Conservation (phyloP, 306 rosid species). For the Fagus crenata region DNA sequence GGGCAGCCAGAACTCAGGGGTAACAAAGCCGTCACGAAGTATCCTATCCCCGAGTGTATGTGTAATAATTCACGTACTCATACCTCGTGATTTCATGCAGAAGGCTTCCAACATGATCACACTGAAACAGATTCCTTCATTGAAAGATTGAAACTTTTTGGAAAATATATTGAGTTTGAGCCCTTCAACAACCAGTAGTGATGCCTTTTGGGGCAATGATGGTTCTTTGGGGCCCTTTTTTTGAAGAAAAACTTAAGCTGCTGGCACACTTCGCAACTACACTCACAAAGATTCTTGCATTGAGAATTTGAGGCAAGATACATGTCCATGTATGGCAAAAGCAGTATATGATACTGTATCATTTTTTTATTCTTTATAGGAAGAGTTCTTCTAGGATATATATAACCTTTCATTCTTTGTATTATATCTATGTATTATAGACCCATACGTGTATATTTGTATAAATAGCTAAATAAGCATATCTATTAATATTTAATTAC, state of each 20-base stretch:
- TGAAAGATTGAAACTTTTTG: not conserved
- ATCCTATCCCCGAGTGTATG: constrained; percentile 86
- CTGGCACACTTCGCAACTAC: constrained; percentile 22
- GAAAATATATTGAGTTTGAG: constrained; percentile 28
- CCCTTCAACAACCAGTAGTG: constrained; percentile 21
- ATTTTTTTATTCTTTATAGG: constrained; percentile 65
- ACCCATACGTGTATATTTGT: constrained; percentile 37
- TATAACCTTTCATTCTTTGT: constrained; percentile 37
- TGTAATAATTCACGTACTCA: constrained; percentile 50
- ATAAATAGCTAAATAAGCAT: constrained; percentile 15
- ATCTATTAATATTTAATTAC: not conserved
- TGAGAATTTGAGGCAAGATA: constrained; percentile 17
- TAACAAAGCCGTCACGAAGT: constrained; percentile 74
- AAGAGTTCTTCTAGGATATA: constrained; percentile 42
- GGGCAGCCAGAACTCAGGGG: constrained; percentile 83
- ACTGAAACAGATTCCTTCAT: not conserved
- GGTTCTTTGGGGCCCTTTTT: constrained; percentile 15
- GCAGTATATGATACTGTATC: constrained; percentile 19
- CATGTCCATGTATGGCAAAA: constrained; percentile 17
- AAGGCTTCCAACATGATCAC: constrained; percentile 18
- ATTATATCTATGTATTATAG: constrained; percentile 26
- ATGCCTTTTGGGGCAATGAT: constrained; percentile 11
- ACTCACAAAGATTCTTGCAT: constrained; percentile 20
- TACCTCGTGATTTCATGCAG: constrained; percentile 29
- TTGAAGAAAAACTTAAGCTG: constrained; percentile 14